Percentiles rank a stretch among this genome's conserved stretches.
These are phyloP conservation scores for Liriodendron chinense DNA, from an alignment of 164 flowering plant genomes.

Conservation along the genomic window DNA sequence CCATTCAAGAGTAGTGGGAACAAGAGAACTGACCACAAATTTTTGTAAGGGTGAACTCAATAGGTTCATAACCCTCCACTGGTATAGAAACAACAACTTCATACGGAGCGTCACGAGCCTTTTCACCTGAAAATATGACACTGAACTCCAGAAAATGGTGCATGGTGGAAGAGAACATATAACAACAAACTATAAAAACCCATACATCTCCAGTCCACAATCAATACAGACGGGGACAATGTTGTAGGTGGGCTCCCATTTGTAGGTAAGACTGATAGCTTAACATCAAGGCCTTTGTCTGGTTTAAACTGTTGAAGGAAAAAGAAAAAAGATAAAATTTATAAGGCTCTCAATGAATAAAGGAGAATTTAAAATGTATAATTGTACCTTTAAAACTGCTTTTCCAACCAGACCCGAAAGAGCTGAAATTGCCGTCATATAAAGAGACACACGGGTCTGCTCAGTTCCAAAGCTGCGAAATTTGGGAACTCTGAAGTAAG, in stretches of 20 bases:
- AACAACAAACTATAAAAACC: not conserved
- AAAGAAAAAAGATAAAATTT: not conserved
- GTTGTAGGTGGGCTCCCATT: slow-evolving; percentile 79
- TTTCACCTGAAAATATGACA: slow-evolving; percentile 52
- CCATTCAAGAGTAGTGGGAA: not conserved
- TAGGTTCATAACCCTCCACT: slow-evolving; percentile 68
- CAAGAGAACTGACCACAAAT: slow-evolving; percentile 63
- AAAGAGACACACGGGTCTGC: slow-evolving; percentile 69
- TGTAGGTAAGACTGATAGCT: slow-evolving; percentile 67
- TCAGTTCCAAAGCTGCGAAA: slow-evolving; percentile 78
- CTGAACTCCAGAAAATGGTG: slow-evolving; percentile 13
- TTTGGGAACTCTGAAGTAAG: not conserved
- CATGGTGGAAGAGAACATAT: slow-evolving; percentile 2
- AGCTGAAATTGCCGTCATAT: slow-evolving; percentile 83
- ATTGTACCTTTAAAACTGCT: slow-evolving; percentile 62
- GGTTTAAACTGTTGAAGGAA: slow-evolving; percentile 56
- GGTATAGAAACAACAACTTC: slow-evolving; percentile 82
- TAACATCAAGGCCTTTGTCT: slow-evolving; percentile 59
- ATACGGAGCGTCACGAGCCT: slow-evolving; percentile 58
- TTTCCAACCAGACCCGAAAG: slow-evolving; percentile 63
- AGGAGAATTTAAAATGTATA: not conserved
- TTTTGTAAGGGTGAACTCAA: slow-evolving; percentile 76
- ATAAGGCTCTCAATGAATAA: not conserved
- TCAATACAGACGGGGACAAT: slow-evolving; percentile 66
- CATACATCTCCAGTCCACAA: slow-evolving; percentile 84